Evolutionary conservation across 805 yeast genomes (phyloP).

Genomic region (Nakazawaea molendinolei): DNA sequence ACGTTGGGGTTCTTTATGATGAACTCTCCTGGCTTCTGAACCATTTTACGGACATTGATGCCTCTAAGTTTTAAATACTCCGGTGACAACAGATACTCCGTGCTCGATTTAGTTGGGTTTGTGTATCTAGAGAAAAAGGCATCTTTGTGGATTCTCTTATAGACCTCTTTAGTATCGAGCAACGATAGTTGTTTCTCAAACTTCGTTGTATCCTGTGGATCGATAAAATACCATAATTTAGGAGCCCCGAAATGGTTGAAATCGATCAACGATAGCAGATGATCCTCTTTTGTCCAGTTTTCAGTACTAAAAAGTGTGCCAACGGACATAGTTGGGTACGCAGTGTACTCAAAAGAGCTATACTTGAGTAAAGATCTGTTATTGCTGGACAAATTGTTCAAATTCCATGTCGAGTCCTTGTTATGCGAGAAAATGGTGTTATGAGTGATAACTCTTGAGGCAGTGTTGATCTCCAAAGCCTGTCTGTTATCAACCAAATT

Average conservation of each 20-base stretch:
- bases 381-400: constrained; percentile 45
- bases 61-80: constrained; percentile 38
- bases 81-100: constrained; percentile 46
- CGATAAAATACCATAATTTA: constrained; percentile 57
- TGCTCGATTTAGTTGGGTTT: constrained; percentile 23
- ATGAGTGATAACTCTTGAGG: not conserved
- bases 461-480: not conserved
- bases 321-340: constrained; percentile 40
- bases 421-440: constrained; percentile 3
- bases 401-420: constrained; percentile 43
- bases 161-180: constrained; percentile 1
- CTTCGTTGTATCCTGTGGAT: constrained; percentile 44
- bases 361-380: constrained; percentile 44
- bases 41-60: constrained; percentile 37
- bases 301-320: constrained; percentile 49
- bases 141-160: constrained; percentile 4
- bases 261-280: constrained; percentile 45
- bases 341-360: constrained; percentile 32
- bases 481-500: not conserved
- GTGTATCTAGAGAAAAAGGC: constrained; percentile 1
- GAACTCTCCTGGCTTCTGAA: constrained; percentile 59
- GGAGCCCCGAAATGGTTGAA: constrained; percentile 50
- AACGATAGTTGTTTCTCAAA: constrained; percentile 38
- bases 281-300: constrained; percentile 58
- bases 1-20: constrained; percentile 51